A percentile compares a stretch with the other conserved stretches of the same genome.
phyloP scores from a whole-genome alignment of 2,329 filamentous ascomycete species.

The Colletotrichum magnum region DNA sequence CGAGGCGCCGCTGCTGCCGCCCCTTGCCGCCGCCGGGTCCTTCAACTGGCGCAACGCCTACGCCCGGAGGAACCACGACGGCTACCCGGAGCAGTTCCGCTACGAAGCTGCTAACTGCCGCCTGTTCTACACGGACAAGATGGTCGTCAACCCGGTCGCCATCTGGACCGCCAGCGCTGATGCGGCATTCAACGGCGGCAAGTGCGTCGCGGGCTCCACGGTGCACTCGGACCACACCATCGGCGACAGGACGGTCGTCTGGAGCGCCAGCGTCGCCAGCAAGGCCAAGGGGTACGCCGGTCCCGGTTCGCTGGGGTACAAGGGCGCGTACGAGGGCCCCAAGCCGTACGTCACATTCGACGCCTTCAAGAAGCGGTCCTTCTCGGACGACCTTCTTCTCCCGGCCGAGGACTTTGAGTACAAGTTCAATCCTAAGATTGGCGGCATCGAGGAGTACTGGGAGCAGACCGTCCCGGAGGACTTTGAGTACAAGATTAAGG shows the following conservation, averaged over 20 bases:
- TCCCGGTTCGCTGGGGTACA: conserved; percentile 28
- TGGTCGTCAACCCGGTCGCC: conserved; percentile 60
- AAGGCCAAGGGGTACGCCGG: conserved; percentile 27
- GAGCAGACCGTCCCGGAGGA: not conserved
- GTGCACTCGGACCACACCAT: conserved; percentile 35
- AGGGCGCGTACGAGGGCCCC: conserved; percentile 22
- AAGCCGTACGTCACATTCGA: conserved; percentile 12
- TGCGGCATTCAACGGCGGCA: conserved; percentile 52
- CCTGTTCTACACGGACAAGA: conserved; percentile 67
- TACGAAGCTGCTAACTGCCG: conserved; percentile 71
- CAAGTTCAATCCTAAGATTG: conserved; percentile 7
- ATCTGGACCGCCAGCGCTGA: conserved; percentile 63
- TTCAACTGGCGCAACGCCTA: conserved; percentile 60
- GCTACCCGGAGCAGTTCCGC: conserved; percentile 68
- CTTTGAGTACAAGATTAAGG: conserved; percentile 13
- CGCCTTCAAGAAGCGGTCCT: conserved; percentile 8
- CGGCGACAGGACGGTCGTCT: conserved; percentile 17
- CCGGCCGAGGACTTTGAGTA: conserved; percentile 16
- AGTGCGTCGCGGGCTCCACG: conserved; percentile 47
- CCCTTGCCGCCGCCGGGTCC: conserved; percentile 55
- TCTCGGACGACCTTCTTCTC: conserved; percentile 1
- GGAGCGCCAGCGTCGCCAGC: conserved; percentile 19
- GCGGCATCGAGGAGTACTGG: conserved; percentile 1
- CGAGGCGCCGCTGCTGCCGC: conserved; percentile 29
- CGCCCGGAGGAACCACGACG: conserved; percentile 39